Percentiles rank a stretch among this genome's conserved stretches.
These are phyloP conservation scores for Sporothrix brunneoviolacea DNA, from an alignment of 2,329 filamentous ascomycete species.

Conservation along the genomic window DNA sequence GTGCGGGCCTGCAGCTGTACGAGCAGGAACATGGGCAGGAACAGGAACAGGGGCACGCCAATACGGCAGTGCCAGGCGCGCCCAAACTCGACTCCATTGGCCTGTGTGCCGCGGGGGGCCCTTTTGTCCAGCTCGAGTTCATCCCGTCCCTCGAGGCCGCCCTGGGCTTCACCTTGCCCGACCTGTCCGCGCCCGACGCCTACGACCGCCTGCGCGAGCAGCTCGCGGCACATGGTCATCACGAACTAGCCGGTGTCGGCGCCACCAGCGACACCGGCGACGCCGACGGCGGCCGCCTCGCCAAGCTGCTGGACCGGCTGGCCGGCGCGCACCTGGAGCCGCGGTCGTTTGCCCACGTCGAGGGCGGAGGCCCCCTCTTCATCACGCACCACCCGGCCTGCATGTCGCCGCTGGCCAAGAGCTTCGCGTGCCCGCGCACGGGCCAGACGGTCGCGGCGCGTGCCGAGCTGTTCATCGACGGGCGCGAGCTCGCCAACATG, in stretches of 20 bases:
- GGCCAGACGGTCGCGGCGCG: conserved; percentile 71
- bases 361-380: conserved; percentile 58
- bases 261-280: conserved; percentile 44
- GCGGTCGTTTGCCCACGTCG: conserved; percentile 42
- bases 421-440: conserved; percentile 62
- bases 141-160: conserved; percentile 68
- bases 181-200: conserved; percentile 51
- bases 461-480: conserved; percentile 75
- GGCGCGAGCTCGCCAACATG: conserved; percentile 84
- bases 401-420: conserved; percentile 88
- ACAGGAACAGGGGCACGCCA: too few relatives aligned
- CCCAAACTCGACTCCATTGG: neutral
- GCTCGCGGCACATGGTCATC: conserved; percentile 26
- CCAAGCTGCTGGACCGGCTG: conserved; percentile 72
- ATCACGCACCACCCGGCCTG: conserved; percentile 85
- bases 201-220: conserved; percentile 48
- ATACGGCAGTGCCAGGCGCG: too few relatives aligned
- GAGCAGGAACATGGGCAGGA: neutral
- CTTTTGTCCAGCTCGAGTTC: conserved; percentile 70
- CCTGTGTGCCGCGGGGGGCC: conserved; percentile 20
- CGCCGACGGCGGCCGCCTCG: conserved; percentile 56
- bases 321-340: conserved; percentile 73
- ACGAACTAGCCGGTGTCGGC: conserved; percentile 44
- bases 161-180: conserved; percentile 59
- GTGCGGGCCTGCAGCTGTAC: neutral